Conservation (phyloP, 2,329 filamentous ascomycete genomes). For the Botrytis pseudocinerea region DNA sequence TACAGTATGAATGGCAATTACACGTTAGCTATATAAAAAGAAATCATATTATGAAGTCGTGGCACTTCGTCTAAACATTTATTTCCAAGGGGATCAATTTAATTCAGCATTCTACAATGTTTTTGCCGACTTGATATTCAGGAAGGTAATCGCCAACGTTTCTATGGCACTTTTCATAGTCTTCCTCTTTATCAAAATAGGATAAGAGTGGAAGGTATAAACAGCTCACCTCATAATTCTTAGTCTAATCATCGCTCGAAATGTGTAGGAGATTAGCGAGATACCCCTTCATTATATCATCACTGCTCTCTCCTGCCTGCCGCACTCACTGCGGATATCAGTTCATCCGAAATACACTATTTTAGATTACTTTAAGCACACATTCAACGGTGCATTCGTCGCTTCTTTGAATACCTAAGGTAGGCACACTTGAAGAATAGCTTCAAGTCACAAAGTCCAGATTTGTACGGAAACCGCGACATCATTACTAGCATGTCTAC, state of each 20-base stretch:
- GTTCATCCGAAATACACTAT: background rate
- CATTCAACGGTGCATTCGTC: too few relatives aligned
- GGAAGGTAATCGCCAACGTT: background rate
- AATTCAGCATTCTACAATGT: background rate
- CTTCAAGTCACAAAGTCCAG: background rate
- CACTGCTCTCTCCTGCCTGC: background rate
- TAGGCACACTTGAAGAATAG: background rate
- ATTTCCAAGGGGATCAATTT: background rate
- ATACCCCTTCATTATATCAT: background rate
- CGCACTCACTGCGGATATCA: background rate
- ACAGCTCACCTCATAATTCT: background rate
- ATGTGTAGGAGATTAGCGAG: background rate
- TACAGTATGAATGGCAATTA: background rate
- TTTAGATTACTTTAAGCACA: background rate
- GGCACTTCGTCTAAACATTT: background rate
- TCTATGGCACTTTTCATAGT: background rate
- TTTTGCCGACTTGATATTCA: background rate
- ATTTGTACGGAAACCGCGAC: background rate
- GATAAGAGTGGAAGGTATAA: background rate
- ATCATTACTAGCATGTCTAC: background rate
- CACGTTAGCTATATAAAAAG: background rate
- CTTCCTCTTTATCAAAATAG: background rate
- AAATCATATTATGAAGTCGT: background rate
- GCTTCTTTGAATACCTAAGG: too few relatives aligned
- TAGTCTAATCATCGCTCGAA: background rate